Conservation (phyloP, 495 filamentous ascomycete species). For the Hyphodiscus hymeniophilus region DNA sequence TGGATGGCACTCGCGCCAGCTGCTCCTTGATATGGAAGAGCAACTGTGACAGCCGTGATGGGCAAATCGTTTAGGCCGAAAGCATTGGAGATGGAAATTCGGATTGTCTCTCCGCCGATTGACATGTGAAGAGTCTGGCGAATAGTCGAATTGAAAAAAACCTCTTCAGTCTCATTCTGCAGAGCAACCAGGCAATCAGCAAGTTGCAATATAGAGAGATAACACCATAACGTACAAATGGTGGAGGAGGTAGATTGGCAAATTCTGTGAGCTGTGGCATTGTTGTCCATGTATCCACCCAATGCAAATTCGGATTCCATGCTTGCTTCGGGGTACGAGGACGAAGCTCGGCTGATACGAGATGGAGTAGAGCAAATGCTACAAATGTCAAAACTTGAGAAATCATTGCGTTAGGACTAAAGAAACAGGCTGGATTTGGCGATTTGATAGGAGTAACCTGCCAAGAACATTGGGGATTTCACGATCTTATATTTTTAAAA, state of each 20-base stretch:
- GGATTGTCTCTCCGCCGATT: constrained; percentile 44
- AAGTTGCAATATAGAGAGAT: background rate
- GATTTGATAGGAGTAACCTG: no score
- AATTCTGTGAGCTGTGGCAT: constrained; percentile 62
- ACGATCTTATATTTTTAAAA: no score
- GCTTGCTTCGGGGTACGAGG: no score
- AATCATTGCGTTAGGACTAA: no score
- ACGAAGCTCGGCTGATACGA: no score
- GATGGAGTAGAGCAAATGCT: no score
- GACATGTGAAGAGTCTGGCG: constrained; percentile 59
- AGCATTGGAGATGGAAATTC: constrained; percentile 59
- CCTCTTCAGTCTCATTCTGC: constrained; percentile 26
- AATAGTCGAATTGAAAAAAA: constrained; percentile 45
- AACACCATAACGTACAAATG: constrained; percentile 41
- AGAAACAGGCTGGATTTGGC: no score
- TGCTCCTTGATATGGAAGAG: constrained; percentile 38
- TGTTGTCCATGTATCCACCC: constrained; percentile 56
- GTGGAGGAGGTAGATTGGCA: constrained; percentile 46
- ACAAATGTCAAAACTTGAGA: no score
- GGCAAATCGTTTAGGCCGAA: constrained; percentile 55
- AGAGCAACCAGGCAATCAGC: background rate
- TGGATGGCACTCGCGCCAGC: constrained; percentile 42
- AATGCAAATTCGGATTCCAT: constrained; percentile 18
- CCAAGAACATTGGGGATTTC: no score
- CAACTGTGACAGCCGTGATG: constrained; percentile 51